A percentile compares a stretch with the other conserved stretches of the same genome.
Conservation (phyloP, 2,329 filamentous ascomycete species). For the Aspergillus sp. region DNA sequence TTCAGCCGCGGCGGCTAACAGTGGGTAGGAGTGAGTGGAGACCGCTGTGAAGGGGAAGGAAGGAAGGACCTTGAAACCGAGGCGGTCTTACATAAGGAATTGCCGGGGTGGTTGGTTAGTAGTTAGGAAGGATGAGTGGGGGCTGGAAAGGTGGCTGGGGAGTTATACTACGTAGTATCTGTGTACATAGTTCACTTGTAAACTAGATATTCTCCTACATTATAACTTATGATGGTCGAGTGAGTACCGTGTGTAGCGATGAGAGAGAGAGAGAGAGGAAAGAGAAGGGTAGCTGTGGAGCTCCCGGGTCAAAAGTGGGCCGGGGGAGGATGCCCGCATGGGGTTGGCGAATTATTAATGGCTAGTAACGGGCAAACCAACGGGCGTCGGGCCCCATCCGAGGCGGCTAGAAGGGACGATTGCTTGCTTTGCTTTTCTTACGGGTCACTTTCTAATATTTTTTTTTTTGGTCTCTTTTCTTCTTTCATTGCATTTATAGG, state of each 20-base stretch:
- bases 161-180: too few relatives aligned
- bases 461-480: neutral
- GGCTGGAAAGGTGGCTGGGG: too few relatives aligned
- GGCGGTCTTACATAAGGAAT: too few relatives aligned
- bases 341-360: neutral
- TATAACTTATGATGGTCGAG: too few relatives aligned
- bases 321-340: neutral
- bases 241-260: too few relatives aligned
- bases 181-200: too few relatives aligned
- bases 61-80: neutral
- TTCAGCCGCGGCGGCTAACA: conserved; percentile 4
- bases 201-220: too few relatives aligned
- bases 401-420: neutral
- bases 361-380: neutral
- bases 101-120: too few relatives aligned
- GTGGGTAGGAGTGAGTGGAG: neutral
- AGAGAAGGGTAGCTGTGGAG: conserved; percentile 6
- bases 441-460: too few relatives aligned
- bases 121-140: too few relatives aligned
- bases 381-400: neutral
- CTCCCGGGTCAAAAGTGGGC: conserved; percentile 4
- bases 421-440: too few relatives aligned
- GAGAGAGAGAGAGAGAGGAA: too few relatives aligned
- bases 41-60: neutral
- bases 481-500: neutral